Evolutionary conservation across 177 flowering plant species (phyloP).

Genomic region (Vitis hybrid): DNA sequence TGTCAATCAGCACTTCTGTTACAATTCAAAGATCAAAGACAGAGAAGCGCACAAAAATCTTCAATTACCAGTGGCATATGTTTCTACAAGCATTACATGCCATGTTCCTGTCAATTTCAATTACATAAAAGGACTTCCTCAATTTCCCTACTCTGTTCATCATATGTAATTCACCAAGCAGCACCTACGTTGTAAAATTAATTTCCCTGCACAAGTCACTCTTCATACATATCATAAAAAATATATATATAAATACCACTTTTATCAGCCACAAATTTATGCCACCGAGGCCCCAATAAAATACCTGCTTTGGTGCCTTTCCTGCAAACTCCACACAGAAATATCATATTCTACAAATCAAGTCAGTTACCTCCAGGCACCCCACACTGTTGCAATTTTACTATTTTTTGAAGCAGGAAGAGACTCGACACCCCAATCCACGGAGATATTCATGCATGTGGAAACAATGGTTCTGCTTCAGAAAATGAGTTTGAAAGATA

Average conservation of each 20-base stretch:
- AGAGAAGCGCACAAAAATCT: too few species aligned
- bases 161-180: too few species aligned
- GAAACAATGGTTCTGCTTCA: not conserved
- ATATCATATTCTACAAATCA: conserved; percentile 5
- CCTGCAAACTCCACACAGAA: conserved; percentile 12
- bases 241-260: not conserved
- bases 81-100: not conserved
- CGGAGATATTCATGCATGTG: not conserved
- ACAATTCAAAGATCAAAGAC: too few species aligned
- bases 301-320: not conserved
- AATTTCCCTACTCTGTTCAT: not conserved
- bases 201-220: conserved; percentile 5
- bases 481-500: not conserved
- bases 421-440: not conserved
- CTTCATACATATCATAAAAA: not conserved
- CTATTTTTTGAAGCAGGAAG: not conserved
- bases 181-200: not conserved
- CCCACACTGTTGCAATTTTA: not conserved
- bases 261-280: not conserved
- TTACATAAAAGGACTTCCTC: not conserved
- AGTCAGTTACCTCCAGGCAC: conserved; percentile 5
- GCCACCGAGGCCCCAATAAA: not conserved
- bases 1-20: too few species aligned
- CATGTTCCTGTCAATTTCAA: not conserved
- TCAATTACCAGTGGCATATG: too few species aligned